Conservation (phyloP, 2,329 filamentous ascomycete species). For the Stagonosporopsis rhizophila region DNA sequence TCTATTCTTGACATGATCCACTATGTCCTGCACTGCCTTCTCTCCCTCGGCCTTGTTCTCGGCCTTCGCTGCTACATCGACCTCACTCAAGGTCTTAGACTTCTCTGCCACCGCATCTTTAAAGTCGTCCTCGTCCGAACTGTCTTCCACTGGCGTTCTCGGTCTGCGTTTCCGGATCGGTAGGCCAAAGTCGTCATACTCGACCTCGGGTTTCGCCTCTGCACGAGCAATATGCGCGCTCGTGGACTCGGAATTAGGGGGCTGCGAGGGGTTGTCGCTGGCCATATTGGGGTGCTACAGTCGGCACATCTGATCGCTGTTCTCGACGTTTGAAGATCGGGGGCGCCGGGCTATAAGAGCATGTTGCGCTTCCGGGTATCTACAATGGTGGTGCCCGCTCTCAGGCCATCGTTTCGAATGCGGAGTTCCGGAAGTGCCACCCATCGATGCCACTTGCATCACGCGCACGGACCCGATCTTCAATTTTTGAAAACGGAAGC, state of each 20-base stretch:
- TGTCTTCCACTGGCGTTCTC: constrained; percentile 37
- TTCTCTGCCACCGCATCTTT: constrained; percentile 34
- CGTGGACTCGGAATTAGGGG: constrained; percentile 36
- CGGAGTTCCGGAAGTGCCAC: constrained; percentile 1
- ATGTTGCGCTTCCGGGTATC: constrained; percentile 10
- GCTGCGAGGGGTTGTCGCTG: constrained; percentile 39
- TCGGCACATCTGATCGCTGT: constrained; percentile 6
- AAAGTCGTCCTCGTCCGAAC: constrained; percentile 38
- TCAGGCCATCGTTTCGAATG: constrained; percentile 8
- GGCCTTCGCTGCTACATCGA: constrained; percentile 8
- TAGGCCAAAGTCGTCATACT: constrained; percentile 75
- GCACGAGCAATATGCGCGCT: constrained; percentile 22
- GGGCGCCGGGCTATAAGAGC: constrained; percentile 11
- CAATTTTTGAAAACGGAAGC: constrained; percentile 13
- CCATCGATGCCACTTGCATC: background rate
- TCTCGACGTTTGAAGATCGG: background rate
- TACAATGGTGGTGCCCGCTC: constrained; percentile 11
- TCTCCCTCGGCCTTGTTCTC: constrained; percentile 24
- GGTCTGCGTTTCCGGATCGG: constrained; percentile 62
- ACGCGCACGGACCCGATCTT: background rate
- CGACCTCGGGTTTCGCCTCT: constrained; percentile 38
- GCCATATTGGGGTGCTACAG: constrained; percentile 32
- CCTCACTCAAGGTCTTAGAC: background rate
- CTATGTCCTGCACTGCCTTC: constrained; percentile 28
- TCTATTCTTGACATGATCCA: constrained; percentile 21